Conservation (phyloP, 2,329 filamentous ascomycete species). For the Hymenoscyphus scutula region DNA sequence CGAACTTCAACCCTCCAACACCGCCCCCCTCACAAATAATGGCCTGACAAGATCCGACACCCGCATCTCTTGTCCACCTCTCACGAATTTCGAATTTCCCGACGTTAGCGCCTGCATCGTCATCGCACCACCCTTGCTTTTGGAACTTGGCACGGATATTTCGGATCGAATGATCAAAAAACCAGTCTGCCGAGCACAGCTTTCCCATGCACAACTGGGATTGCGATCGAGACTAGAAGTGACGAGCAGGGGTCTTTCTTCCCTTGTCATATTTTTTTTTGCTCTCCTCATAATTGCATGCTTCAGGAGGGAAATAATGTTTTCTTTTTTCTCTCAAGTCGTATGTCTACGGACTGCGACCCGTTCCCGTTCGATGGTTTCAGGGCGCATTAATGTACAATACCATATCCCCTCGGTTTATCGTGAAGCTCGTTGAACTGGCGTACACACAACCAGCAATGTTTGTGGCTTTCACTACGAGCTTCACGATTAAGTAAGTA, state of each 20-base stretch:
- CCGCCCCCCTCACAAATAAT: background rate
- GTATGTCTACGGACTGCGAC: slow-evolving; percentile 28
- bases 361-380: slow-evolving; percentile 14
- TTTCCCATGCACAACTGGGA: background rate
- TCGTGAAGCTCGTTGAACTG: too few relatives aligned
- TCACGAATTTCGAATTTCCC: slow-evolving; percentile 5
- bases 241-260: background rate
- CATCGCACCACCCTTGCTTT: slow-evolving; percentile 7
- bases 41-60: slow-evolving; percentile 20
- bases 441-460: too few relatives aligned
- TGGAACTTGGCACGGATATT: slow-evolving; percentile 23
- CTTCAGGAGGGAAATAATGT: background rate
- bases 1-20: background rate
- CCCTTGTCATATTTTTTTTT: background rate
- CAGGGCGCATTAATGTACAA: slow-evolving; percentile 10
- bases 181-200: background rate
- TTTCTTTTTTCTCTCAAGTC: slow-evolving; percentile 17
- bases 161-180: slow-evolving; percentile 14
- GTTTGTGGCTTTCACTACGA: too few relatives aligned
- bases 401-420: too few relatives aligned
- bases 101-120: slow-evolving; percentile 21
- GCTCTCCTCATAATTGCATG: background rate
- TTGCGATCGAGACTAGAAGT: background rate
- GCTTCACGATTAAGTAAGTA: too few relatives aligned
- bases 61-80: slow-evolving; percentile 14